Percentiles rank a stretch among this genome's conserved stretches.
phyloP scores from a whole-genome alignment of 1,139 yeast species.

The Pichia sp. region DNA sequence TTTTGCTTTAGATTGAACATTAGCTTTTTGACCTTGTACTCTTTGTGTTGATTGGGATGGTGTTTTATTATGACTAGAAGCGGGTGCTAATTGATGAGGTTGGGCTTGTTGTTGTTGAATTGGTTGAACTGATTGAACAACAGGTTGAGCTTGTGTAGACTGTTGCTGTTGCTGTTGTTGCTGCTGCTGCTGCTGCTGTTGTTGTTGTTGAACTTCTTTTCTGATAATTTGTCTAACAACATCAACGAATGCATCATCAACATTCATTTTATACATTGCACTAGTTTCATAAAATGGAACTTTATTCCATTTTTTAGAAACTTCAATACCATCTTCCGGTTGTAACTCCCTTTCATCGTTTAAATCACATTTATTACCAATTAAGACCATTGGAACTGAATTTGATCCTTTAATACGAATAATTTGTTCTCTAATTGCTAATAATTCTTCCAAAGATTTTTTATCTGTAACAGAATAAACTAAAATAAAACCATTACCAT shows the following conservation, averaged over 20 bases:
- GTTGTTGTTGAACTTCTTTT: conserved; percentile 45
- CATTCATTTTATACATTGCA: conserved; percentile 89
- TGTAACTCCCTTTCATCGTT: conserved; percentile 75
- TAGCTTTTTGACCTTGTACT: neutral
- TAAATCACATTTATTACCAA: conserved; percentile 78
- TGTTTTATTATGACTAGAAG: neutral
- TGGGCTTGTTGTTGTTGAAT: neutral
- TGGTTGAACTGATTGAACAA: neutral
- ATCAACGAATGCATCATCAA: conserved; percentile 73
- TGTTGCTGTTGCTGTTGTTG: conserved; percentile 5
- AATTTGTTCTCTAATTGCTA: conserved; percentile 76
- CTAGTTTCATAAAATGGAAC: conserved; percentile 88
- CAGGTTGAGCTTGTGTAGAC: neutral
- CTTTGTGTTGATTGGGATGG: neutral
- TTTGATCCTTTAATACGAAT: conserved; percentile 77
- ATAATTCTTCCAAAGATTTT: conserved; percentile 72
- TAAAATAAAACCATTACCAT: conserved; percentile 84
- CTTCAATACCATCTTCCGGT: conserved; percentile 71
- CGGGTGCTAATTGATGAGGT: neutral
- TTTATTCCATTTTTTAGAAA: conserved; percentile 63
- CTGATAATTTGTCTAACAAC: conserved; percentile 66
- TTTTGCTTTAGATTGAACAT: neutral
- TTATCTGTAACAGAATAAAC: conserved; percentile 81
- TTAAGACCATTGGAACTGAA: conserved; percentile 64
- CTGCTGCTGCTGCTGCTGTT: conserved; percentile 3